Conservation (phyloP, 306 rosid species). For the Cucumis sativus region Cucumber_9930_V3 NC_026657.2:28361001-28361500, state of each 20-base stretch:
- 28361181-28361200: slow-evolving; percentile 64
- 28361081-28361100: slow-evolving; percentile 8
- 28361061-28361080: slow-evolving; percentile 29
- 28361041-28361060: slow-evolving; percentile 59
- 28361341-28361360: slow-evolving; percentile 38
- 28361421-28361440: slow-evolving; percentile 52
- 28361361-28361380: slow-evolving; percentile 72
- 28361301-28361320: slow-evolving; percentile 29
- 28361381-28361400: slow-evolving; percentile 46
- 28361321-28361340: slow-evolving; percentile 43
- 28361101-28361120: slow-evolving; percentile 2
- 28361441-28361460: slow-evolving; percentile 57
- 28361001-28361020: slow-evolving; percentile 49
- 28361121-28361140: not conserved
- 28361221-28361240: slow-evolving; percentile 33
- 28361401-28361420: slow-evolving; percentile 66
- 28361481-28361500: slow-evolving; percentile 59
- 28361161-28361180: slow-evolving; percentile 68
- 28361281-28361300: slow-evolving; percentile 32
- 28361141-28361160: slow-evolving; percentile 51
- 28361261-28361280: slow-evolving; percentile 37
- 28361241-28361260: slow-evolving; percentile 55
- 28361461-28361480: slow-evolving; percentile 56
- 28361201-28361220: slow-evolving; percentile 61
- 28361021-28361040: slow-evolving; percentile 31